These are phyloP conservation scores for Henckelia pumila DNA, from an alignment of 257 asterid genomes.

Conservation along the genomic window DNA sequence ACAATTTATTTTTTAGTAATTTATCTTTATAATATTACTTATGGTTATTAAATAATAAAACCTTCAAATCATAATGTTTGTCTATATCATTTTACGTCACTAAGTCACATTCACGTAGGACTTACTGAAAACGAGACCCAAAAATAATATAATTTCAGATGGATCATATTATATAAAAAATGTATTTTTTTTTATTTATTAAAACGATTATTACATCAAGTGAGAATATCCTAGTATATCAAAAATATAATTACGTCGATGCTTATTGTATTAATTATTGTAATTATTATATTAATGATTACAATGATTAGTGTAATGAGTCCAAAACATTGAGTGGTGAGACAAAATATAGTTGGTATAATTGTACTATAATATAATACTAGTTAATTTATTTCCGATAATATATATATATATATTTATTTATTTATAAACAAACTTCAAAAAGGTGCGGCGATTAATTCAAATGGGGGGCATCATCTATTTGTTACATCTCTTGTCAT, in stretches of 20 bases:
- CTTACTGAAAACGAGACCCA: no score
- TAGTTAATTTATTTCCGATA: neutral
- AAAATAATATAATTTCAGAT: no score
- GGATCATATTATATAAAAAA: no score
- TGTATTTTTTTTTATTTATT: neutral
- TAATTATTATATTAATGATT: constrained; percentile 30
- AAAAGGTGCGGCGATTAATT: constrained; percentile 20
- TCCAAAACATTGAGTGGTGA: constrained; percentile 26
- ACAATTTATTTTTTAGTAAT: no score
- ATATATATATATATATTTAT: no score
- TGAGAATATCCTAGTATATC: neutral
- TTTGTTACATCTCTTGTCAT: constrained; percentile 19
- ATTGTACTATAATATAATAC: constrained; percentile 9
- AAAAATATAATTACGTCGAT: neutral
- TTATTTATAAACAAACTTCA: neutral
- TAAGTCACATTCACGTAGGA: no score
- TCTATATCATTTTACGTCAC: no score
- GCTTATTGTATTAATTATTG: constrained; percentile 9
- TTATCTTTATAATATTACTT: no score
- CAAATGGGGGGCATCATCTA: constrained; percentile 5
- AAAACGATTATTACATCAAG: neutral
- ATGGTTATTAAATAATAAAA: no score
- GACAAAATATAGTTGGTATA: constrained; percentile 31
- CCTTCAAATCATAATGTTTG: no score
- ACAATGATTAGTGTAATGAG: constrained; percentile 29